These are phyloP conservation scores for Lipomyces sp. DNA, from an alignment of 805 yeast species.

Conservation along the genomic window DNA sequence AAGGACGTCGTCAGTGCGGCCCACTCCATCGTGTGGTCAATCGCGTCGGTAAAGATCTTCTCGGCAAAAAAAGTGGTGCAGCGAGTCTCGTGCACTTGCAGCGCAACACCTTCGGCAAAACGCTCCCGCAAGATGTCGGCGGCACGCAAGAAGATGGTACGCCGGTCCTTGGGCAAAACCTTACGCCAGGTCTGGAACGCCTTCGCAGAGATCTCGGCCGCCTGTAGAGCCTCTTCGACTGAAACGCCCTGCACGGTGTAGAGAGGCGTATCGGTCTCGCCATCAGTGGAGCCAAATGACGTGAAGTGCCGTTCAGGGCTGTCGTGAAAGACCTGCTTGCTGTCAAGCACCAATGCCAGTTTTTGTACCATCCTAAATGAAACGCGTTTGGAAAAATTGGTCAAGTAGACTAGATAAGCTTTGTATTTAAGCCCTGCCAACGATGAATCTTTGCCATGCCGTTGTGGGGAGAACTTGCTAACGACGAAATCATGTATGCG, in stretches of 20 bases:
- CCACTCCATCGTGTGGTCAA: background rate
- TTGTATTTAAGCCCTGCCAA: no score
- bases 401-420: no score
- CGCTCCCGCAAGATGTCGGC: background rate
- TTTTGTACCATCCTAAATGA: no score
- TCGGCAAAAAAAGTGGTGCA: background rate
- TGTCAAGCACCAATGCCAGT: background rate
- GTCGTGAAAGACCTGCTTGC: background rate
- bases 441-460: no score
- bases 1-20: background rate
- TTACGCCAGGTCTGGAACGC: constrained; percentile 1
- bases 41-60: background rate
- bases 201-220: background rate
- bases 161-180: constrained; percentile 1
- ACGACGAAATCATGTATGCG: no score
- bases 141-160: background rate
- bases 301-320: no score
- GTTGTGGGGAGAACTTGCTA: no score
- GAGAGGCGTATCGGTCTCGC: background rate
- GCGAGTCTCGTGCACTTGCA: background rate
- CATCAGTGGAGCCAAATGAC: no score
- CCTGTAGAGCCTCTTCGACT: background rate
- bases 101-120: background rate
- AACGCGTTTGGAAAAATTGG: no score
- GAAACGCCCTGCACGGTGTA: constrained; percentile 1